These are phyloP conservation scores for Calvatia gigantea DNA, from an alignment of 768 basidiomycete genomes.

Conservation along the genomic window DNA sequence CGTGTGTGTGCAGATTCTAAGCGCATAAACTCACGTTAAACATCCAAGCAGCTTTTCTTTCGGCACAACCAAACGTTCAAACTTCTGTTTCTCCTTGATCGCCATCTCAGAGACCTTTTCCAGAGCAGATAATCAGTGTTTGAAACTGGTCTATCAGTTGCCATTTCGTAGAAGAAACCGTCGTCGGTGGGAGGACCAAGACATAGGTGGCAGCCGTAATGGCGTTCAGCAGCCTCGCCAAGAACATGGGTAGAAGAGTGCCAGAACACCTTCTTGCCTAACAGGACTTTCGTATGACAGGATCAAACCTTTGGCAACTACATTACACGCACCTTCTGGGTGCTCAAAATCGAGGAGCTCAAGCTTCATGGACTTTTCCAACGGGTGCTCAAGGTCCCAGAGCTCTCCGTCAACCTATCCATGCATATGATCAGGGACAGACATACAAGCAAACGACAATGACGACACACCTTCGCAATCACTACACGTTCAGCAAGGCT, in stretches of 20 bases:
- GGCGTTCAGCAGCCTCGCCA: constrained; percentile 93
- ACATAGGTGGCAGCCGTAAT: constrained; percentile 96
- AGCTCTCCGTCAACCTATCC: constrained; percentile 75
- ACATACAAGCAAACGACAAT: not conserved
- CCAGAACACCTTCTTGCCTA: constrained; percentile 98
- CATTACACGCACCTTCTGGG: constrained; percentile 60
- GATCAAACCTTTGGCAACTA: not conserved
- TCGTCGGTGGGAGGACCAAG: constrained; percentile 97
- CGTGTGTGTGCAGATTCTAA: constrained; percentile 5
- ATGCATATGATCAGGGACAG: constrained; percentile 3
- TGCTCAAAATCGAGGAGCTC: constrained; percentile 91
- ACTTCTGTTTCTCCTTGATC: constrained; percentile 96
- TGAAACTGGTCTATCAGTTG: constrained; percentile 80
- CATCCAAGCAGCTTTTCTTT: constrained; percentile 96
- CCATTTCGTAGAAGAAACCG: constrained; percentile 99
- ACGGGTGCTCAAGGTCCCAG: constrained; percentile 94
- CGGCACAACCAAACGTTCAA: constrained; percentile 88
- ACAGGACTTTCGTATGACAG: not conserved
- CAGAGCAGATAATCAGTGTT: constrained; percentile 82
- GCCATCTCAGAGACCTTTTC: constrained; percentile 87
- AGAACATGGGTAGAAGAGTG: constrained; percentile 98
- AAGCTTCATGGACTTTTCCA: constrained; percentile 81
- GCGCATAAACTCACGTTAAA: constrained; percentile 62
- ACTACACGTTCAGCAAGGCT: constrained; percentile 85
- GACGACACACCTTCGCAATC: constrained; percentile 78